Percentiles rank a stretch among this genome's conserved stretches.
Evolutionary conservation across 371 early-diverging fungal species (phyloP).

Genomic region (Thermomucor indicae-seudaticae): DNA sequence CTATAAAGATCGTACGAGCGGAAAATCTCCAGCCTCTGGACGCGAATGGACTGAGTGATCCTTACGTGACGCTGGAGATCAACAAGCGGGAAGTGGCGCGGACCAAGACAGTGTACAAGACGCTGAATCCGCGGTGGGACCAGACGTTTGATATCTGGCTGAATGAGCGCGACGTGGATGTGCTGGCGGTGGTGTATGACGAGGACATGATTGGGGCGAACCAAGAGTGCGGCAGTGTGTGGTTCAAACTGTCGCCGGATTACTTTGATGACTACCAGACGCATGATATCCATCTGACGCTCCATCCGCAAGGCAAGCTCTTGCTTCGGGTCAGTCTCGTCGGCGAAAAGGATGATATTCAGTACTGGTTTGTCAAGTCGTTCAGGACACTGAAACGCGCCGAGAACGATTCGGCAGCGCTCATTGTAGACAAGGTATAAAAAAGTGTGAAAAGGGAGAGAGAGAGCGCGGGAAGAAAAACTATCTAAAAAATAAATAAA

Average conservation of each 20-base stretch:
- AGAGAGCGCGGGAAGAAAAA: too few relatives aligned
- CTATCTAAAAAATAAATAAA: too few relatives aligned
- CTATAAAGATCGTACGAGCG: slow-evolving; percentile 57
- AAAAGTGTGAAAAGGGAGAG: neutral
- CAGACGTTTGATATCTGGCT: slow-evolving; percentile 80
- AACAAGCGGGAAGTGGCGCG: slow-evolving; percentile 50
- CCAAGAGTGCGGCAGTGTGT: slow-evolving; percentile 73
- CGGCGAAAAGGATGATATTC: slow-evolving; percentile 88
- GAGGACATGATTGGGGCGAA: slow-evolving; percentile 78
- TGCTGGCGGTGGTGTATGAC: slow-evolving; percentile 72
- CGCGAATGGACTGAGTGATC: slow-evolving; percentile 61
- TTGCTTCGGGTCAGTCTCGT: slow-evolving; percentile 83
- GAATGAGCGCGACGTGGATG: slow-evolving; percentile 47
- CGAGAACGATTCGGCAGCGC: slow-evolving; percentile 65
- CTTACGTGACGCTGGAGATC: slow-evolving; percentile 71
- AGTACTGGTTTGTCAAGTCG: slow-evolving; percentile 88
- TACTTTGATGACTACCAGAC: slow-evolving; percentile 67
- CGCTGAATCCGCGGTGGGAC: slow-evolving; percentile 89
- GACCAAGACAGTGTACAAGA: slow-evolving; percentile 65
- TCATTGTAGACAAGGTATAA: slow-evolving; percentile 67
- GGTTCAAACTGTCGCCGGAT: slow-evolving; percentile 58
- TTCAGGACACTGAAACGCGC: slow-evolving; percentile 74
- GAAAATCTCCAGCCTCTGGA: slow-evolving; percentile 54
- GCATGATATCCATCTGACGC: slow-evolving; percentile 78
- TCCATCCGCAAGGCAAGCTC: slow-evolving; percentile 83